Percentiles rank a stretch among this genome's conserved stretches.
phyloP scores from a whole-genome alignment of 192 early-diverging fungal genomes.

The Mortierella claussenii region DNA sequence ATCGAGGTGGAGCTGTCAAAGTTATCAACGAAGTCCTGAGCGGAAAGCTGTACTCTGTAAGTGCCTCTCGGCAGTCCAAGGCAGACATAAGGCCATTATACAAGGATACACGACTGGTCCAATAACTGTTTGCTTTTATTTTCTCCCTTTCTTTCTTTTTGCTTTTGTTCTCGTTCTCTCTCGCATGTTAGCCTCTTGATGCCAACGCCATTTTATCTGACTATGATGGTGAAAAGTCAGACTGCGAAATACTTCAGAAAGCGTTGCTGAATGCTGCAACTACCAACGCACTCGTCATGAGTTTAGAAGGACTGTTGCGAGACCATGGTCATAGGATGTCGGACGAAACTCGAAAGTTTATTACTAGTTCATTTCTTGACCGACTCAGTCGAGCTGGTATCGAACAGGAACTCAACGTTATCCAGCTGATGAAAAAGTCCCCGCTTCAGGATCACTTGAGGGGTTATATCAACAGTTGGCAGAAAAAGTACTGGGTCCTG shows the following conservation, averaged over 20 bases:
- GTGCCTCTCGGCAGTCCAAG: too few species aligned
- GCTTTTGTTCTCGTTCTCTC: not conserved
- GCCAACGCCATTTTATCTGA: constrained; percentile 16
- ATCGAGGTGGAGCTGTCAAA: constrained; percentile 49
- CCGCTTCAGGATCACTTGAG: constrained; percentile 44
- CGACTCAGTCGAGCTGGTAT: constrained; percentile 36
- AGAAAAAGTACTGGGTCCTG: constrained; percentile 52
- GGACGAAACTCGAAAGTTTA: constrained; percentile 41
- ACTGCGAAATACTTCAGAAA: constrained; percentile 24
- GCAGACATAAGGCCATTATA: too few species aligned
- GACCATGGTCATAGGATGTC: constrained; percentile 51
- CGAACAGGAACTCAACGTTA: constrained; percentile 33
- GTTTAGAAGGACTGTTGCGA: constrained; percentile 42
- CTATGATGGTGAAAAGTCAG: constrained; percentile 20
- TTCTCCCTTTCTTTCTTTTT: not conserved
- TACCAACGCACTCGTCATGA: constrained; percentile 49
- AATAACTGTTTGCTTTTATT: too few species aligned
- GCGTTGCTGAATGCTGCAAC: constrained; percentile 37
- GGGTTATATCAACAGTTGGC: constrained; percentile 44
- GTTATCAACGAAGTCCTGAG: constrained; percentile 41
- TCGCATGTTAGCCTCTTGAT: constrained; percentile 24
- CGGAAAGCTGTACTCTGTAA: constrained; percentile 46
- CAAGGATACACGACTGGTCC: too few species aligned
- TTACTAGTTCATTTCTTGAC: constrained; percentile 46
- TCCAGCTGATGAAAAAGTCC: constrained; percentile 25